Evolutionary conservation across 768 basidiomycete species (phyloP).

Genomic region (Lentinula sp.): DNA sequence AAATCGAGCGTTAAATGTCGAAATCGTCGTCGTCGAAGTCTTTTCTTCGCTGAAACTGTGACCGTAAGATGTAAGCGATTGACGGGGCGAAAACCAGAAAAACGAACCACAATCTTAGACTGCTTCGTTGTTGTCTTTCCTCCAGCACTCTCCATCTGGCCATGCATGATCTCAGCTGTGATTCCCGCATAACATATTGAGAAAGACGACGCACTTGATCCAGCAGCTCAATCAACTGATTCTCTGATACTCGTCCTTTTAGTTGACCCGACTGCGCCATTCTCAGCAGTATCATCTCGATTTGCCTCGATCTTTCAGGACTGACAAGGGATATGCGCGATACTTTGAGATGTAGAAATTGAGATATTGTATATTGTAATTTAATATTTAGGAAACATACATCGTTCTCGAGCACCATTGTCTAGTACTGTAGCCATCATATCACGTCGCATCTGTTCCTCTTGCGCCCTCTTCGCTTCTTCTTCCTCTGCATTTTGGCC

Average conservation of each 20-base stretch:
- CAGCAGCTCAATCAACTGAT: constrained; percentile 77
- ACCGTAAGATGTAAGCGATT: constrained; percentile 1
- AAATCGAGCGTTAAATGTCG: constrained; percentile 33
- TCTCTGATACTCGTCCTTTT: constrained; percentile 68
- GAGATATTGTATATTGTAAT: background rate
- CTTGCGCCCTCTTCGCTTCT: constrained; percentile 50
- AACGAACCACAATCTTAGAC: constrained; percentile 50
- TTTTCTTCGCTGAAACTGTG: constrained; percentile 59
- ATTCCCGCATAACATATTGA: background rate
- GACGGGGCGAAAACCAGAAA: background rate
- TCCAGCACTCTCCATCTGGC: constrained; percentile 51
- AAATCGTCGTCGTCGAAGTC: constrained; percentile 67
- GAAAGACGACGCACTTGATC: constrained; percentile 61
- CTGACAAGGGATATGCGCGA: constrained; percentile 85
- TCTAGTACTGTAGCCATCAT: constrained; percentile 77
- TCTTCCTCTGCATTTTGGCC: constrained; percentile 36
- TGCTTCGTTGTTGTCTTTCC: constrained; percentile 44
- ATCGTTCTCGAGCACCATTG: constrained; percentile 70
- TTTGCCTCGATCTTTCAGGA: constrained; percentile 72
- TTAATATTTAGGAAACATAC: constrained; percentile 36
- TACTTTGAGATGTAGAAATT: constrained; percentile 36
- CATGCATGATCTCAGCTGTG: background rate
- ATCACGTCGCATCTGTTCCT: constrained; percentile 73
- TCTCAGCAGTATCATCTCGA: constrained; percentile 70
- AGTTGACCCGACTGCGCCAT: constrained; percentile 86